Evolutionary conservation across 345 rosid genomes (phyloP).

Genomic region (Gynandropsis gynandra): DNA sequence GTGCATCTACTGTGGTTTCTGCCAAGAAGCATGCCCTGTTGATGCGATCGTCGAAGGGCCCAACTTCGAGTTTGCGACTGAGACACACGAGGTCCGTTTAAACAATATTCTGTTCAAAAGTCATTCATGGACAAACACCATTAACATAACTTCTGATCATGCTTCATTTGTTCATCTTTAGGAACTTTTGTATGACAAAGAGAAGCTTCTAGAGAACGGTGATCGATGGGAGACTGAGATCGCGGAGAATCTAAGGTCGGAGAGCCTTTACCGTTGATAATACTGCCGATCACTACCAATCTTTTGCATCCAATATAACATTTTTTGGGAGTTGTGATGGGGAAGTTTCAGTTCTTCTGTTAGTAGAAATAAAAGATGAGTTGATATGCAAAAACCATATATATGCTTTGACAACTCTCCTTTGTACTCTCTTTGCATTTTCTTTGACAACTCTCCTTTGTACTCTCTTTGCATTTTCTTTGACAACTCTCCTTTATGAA

Average conservation of each 20-base stretch:
- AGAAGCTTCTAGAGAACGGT: conserved; percentile 93
- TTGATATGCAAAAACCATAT: too few relatives aligned
- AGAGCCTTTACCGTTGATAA: conserved; percentile 79
- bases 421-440: too few relatives aligned
- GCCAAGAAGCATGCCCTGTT: conserved; percentile 99
- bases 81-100: conserved; percentile 76
- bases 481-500: too few relatives aligned
- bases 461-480: too few relatives aligned
- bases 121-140: background rate
- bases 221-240: conserved; percentile 98
- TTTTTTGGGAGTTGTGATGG: too few relatives aligned
- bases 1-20: conserved; percentile 95
- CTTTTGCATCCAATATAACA: too few relatives aligned
- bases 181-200: conserved; percentile 94
- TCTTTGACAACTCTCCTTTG: too few relatives aligned
- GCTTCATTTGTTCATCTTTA: conserved; percentile 24
- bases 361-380: too few relatives aligned
- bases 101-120: too few relatives aligned
- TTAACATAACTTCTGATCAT: background rate
- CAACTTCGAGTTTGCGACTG: conserved; percentile 90
- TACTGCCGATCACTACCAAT: background rate
- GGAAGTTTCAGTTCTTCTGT: too few relatives aligned
- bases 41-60: conserved; percentile 99
- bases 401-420: too few relatives aligned
- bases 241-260: conserved; percentile 92